A percentile compares a stretch with the other conserved stretches of the same genome.
Conservation (phyloP, 768 basidiomycete genomes). For the Lentinula sp. region DNA sequence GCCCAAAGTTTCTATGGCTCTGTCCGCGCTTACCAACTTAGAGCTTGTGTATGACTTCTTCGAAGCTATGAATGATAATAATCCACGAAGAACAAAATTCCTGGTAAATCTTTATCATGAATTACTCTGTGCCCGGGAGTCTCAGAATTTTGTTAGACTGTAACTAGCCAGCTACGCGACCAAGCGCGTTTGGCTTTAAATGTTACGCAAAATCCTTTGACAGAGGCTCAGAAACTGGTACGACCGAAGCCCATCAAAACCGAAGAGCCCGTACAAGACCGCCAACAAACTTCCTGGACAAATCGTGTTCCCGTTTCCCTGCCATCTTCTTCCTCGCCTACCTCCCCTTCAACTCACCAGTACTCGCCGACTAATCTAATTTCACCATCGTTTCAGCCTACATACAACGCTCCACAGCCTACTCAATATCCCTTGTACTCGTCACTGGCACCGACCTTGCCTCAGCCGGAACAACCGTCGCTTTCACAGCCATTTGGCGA, state of each 20-base stretch:
- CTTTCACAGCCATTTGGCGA: background rate
- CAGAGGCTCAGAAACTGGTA: background rate
- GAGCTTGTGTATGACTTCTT: conserved; percentile 58
- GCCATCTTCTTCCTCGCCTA: background rate
- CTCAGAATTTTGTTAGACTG: background rate
- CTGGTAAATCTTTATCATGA: conserved; percentile 33
- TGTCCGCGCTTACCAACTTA: conserved; percentile 57
- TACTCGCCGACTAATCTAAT: background rate
- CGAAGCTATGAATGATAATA: conserved; percentile 40
- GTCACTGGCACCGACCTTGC: background rate
- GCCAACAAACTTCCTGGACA: background rate
- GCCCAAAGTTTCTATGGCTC: conserved; percentile 57
- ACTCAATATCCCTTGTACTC: background rate
- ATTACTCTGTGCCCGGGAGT: background rate
- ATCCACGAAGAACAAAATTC: conserved; percentile 49
- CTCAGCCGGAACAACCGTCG: background rate
- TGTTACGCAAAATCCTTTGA: background rate
- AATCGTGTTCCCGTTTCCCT: background rate
- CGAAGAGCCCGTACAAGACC: background rate
- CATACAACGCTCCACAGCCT: background rate
- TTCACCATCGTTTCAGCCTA: background rate
- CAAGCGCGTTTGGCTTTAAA: background rate
- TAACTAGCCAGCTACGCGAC: background rate
- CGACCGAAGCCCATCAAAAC: background rate
- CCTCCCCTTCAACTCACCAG: background rate